phyloP scores from a whole-genome alignment of 1,139 yeast species.

The Yamadazyma atlantica region DNA sequence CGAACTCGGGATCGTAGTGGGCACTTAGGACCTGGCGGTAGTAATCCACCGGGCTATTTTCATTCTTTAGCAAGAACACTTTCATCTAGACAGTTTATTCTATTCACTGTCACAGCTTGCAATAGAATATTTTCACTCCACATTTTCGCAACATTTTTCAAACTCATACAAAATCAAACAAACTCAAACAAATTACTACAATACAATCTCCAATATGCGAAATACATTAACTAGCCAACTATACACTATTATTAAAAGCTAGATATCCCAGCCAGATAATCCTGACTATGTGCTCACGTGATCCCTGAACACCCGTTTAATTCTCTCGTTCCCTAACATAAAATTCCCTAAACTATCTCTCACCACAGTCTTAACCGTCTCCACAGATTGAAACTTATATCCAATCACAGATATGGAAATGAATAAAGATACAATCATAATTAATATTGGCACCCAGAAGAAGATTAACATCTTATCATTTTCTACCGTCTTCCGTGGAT shows the following conservation, averaged over 20 bases:
- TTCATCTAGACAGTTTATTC: too few species aligned
- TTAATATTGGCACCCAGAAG: constrained; percentile 80
- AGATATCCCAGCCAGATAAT: too few species aligned
- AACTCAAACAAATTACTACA: too few species aligned
- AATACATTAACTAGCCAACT: background rate
- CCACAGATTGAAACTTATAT: constrained; percentile 39
- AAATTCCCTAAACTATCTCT: constrained; percentile 59
- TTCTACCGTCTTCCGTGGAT: constrained; percentile 62
- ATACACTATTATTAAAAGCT: too few species aligned
- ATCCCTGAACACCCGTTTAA: constrained; percentile 51
- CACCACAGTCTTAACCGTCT: constrained; percentile 43
- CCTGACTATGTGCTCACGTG: too few species aligned
- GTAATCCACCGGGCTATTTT: constrained; percentile 17
- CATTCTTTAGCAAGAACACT: constrained; percentile 13
- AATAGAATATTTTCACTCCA: too few species aligned
- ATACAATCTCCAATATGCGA: too few species aligned
- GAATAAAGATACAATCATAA: constrained; percentile 52
- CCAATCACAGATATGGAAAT: constrained; percentile 55
- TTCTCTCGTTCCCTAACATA: constrained; percentile 69
- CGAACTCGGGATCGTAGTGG: constrained; percentile 12
- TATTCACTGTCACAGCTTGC: too few species aligned
- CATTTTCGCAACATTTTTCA: too few species aligned
- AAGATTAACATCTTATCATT: constrained; percentile 85
- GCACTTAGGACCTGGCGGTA: constrained; percentile 12
- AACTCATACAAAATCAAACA: background rate